Percentiles rank a stretch among this genome's conserved stretches.
Evolutionary conservation across 2,329 filamentous ascomycete genomes (phyloP).

Genomic region (Blumeriella jaapii): DNA sequence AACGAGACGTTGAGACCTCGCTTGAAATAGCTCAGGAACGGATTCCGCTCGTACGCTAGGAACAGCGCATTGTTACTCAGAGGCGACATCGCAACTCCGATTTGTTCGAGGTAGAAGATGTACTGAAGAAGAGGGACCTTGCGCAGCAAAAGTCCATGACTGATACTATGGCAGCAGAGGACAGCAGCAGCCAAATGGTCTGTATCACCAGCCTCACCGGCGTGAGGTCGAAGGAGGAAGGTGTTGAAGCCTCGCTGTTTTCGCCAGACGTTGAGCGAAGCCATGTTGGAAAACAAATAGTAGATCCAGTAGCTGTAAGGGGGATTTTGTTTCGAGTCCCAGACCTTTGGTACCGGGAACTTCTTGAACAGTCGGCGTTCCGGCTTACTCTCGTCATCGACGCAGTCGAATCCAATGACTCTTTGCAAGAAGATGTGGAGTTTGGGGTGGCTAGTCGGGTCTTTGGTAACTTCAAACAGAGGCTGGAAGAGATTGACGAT

Average conservation of each 20-base stretch:
- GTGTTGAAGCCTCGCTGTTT: conserved; percentile 92
- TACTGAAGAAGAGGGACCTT: conserved; percentile 95
- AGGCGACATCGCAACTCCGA: conserved; percentile 98
- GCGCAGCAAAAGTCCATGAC: conserved; percentile 80
- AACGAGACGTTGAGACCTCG: conserved; percentile 90
- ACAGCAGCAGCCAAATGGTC: conserved; percentile 90
- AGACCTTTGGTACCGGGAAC: conserved; percentile 79
- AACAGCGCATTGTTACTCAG: conserved; percentile 96
- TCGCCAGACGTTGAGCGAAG: conserved; percentile 83
- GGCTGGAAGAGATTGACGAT: conserved; percentile 87
- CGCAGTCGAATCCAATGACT: conserved; percentile 93
- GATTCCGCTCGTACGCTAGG: conserved; percentile 91
- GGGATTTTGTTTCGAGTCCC: conserved; percentile 89
- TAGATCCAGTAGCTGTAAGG: conserved; percentile 99
- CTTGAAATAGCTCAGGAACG: conserved; percentile 91
- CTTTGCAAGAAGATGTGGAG: conserved; percentile 89
- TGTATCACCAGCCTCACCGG: conserved; percentile 91
- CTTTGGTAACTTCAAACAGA: conserved; percentile 84
- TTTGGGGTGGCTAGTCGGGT: conserved; percentile 80
- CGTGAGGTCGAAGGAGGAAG: conserved; percentile 84
- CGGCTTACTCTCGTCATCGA: conserved; percentile 95
- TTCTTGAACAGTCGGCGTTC: conserved; percentile 92
- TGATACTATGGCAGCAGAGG: conserved; percentile 92
- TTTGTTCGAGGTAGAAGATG: conserved; percentile 95
- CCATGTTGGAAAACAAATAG: conserved; percentile 88